phyloP scores from a whole-genome alignment of 2,329 filamentous ascomycete species.

The Pseudogymnoascus sp. region DNA sequence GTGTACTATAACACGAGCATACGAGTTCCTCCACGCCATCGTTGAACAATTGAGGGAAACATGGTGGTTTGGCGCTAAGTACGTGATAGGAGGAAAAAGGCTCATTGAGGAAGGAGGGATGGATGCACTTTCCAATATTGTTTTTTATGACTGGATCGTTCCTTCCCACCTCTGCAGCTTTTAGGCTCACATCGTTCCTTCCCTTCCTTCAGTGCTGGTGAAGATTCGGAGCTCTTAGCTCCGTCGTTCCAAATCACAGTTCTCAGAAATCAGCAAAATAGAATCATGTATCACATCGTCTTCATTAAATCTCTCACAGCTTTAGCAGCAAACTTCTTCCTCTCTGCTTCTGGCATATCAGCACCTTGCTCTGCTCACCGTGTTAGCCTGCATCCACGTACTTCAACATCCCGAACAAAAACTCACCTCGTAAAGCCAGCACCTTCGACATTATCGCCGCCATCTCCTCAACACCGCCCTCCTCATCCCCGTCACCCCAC shows the following conservation, averaged over 20 bases:
- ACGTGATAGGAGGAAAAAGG: not conserved
- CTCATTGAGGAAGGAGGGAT: not conserved
- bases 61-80: not conserved
- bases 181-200: not conserved
- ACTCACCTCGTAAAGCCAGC: conserved; percentile 42
- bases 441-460: conserved; percentile 58
- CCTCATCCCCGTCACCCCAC: conserved; percentile 13
- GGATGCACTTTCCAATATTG: not conserved
- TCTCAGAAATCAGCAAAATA: not conserved
- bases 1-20: not conserved
- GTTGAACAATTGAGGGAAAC: not conserved
- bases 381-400: conserved; percentile 21
- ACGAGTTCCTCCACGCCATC: not conserved
- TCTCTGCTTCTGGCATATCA: conserved; percentile 52
- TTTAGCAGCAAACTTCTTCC: conserved; percentile 50
- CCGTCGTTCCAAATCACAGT: not conserved
- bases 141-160: not conserved
- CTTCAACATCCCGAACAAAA: not conserved
- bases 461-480: conserved; percentile 45
- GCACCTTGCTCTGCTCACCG: conserved; percentile 43
- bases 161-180: not conserved
- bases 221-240: not conserved
- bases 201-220: not conserved
- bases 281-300: conserved; percentile 18
- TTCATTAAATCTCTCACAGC: conserved; percentile 59